Base-by-base conservation (phyloP, 768 basidiomycete genomes). In the Tephrocybe rancida region DNA sequence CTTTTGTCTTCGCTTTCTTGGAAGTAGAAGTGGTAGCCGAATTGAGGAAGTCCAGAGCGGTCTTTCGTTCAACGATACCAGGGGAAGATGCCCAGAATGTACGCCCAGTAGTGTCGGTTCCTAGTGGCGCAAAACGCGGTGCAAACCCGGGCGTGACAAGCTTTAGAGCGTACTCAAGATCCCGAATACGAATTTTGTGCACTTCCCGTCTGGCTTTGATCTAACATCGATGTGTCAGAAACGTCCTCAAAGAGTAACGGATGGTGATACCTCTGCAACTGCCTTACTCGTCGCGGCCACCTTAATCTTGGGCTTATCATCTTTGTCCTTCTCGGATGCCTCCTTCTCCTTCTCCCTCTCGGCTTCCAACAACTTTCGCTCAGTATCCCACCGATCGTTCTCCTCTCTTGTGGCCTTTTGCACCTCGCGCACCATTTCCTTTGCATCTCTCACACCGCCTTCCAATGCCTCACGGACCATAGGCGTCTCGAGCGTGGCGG, bases 11-110 rank as follows among this genome's bases (percentile, higher is more conserved):
- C 52, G 67, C 67, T 61, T 76, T 77, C 51, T 67, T 70, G 56
- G 53, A 49, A 25, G 61, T 59, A 16, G 58, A 55, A 9, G 64
- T 34, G 18, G 79, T 63, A 46, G n/a, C n/a, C n/a, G n/a, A n/a
- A n/a, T n/a, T n/a, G n/a, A n/a, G n/a, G n/a, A 74, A 76, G 44
- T 77, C 74, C 59, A 67, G 52, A 47, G 79, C 74, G 68, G 77
- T 52, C 62, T 88, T 84, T 22, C 80, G 73, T 64, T 91, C 88
- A 13, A 70, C 66, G 42, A 75, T 60, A 18, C 85, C 79, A 4
- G 89, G 85, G 0, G 83, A 81, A 24, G 89, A 69, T 9, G 79
- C 81, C 73, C 85, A 90, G 64, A 89, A 93, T 18, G 75, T 60
- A 18, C 89, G 80, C 10, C 87, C 87, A 6, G 86, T 87, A 13